Percentiles rank a stretch among this genome's conserved stretches.
Conservation (phyloP, 768 basidiomycete genomes). For the Hebeloma cylindrosporum region DNA sequence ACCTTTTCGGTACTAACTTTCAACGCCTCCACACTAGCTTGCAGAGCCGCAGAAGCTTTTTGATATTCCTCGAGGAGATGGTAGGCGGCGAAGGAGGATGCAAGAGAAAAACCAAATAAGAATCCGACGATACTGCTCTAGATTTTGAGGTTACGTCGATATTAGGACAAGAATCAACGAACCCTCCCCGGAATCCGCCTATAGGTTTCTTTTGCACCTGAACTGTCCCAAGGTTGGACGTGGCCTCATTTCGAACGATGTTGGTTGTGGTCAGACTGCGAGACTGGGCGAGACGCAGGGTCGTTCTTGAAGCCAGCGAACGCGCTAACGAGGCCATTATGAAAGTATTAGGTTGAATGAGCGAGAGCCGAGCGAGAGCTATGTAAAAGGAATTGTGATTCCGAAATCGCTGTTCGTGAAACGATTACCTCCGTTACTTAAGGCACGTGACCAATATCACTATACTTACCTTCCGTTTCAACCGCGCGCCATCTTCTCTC, state of each 20-base stretch:
- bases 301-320: conserved; percentile 13
- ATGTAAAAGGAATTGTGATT: background rate
- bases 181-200: conserved; percentile 72
- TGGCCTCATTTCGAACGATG: conserved; percentile 42
- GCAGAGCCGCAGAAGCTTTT: conserved; percentile 80
- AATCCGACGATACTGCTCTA: conserved; percentile 72
- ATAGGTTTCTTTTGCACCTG: conserved; percentile 70
- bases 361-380: too few species aligned
- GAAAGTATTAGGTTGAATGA: background rate
- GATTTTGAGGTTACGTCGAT: conserved; percentile 7
- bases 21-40: conserved; percentile 85
- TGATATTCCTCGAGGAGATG: conserved; percentile 90
- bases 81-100: conserved; percentile 84
- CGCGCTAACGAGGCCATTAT: conserved; percentile 18
- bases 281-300: conserved; percentile 4
- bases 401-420: background rate
- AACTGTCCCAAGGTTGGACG: conserved; percentile 52
- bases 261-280: conserved; percentile 47
- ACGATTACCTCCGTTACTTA: conserved; percentile 1
- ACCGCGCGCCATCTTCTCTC: background rate
- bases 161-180: conserved; percentile 17
- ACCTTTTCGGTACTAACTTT: conserved; percentile 84
- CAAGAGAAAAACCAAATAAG: conserved; percentile 86
- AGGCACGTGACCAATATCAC: background rate
- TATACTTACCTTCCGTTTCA: background rate